Conservation (phyloP, 2,329 filamentous ascomycete genomes). For the Alternaria incomplexa region DNA sequence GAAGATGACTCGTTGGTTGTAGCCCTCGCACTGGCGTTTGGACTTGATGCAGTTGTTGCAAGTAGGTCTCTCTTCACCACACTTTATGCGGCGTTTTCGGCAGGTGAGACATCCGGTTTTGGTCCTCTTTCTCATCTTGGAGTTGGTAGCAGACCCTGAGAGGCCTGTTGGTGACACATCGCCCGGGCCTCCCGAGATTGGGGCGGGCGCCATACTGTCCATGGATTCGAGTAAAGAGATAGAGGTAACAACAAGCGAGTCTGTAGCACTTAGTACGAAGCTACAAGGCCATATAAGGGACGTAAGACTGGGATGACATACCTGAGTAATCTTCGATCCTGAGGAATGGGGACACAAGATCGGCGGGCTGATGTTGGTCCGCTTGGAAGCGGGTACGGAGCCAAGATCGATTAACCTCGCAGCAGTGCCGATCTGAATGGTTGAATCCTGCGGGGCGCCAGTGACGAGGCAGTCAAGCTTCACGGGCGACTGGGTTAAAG, state of each 20-base stretch:
- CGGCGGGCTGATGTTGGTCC: slow-evolving; percentile 28
- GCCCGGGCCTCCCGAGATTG: slow-evolving; percentile 29
- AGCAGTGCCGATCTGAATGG: slow-evolving; percentile 35
- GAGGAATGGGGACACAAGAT: slow-evolving; percentile 14
- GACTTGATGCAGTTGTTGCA: slow-evolving; percentile 88
- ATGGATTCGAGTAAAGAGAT: slow-evolving; percentile 16
- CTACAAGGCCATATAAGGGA: neutral
- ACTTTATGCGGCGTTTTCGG: slow-evolving; percentile 94
- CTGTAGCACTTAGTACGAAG: slow-evolving; percentile 6
- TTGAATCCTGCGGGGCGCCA: slow-evolving; percentile 22
- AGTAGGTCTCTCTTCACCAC: slow-evolving; percentile 84
- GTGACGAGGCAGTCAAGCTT: slow-evolving; percentile 12
- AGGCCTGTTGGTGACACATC: slow-evolving; percentile 37
- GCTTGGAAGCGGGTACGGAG: slow-evolving; percentile 28
- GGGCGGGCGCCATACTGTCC: slow-evolving; percentile 27
- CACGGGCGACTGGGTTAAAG: slow-evolving; percentile 1
- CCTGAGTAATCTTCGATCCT: slow-evolving; percentile 3
- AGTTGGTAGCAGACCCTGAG: slow-evolving; percentile 26
- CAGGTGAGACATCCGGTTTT: slow-evolving; percentile 96
- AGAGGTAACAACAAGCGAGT: neutral
- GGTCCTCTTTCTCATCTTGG: slow-evolving; percentile 63
- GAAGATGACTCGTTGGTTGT: slow-evolving; percentile 81
- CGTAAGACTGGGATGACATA: slow-evolving; percentile 2
- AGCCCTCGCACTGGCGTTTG: slow-evolving; percentile 82
- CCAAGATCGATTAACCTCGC: slow-evolving; percentile 36